phyloP scores from a whole-genome alignment of 106 monocot genomes.

The Posidonia australis region DNA sequence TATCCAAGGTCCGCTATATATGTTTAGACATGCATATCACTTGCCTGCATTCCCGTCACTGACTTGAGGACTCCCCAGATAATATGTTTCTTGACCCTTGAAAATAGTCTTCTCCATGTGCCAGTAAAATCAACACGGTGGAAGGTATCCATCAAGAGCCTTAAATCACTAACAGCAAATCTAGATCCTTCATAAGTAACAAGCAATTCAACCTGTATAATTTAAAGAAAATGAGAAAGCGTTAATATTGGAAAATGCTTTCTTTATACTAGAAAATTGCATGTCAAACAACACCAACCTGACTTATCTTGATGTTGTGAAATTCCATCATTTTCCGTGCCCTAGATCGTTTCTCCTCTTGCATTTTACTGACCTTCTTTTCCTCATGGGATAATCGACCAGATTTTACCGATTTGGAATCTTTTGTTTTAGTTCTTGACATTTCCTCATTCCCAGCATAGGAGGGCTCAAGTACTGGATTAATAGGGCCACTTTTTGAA shows the following conservation, averaged over 20 bases:
- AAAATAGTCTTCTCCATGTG: constrained; percentile 85
- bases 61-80: constrained; percentile 98
- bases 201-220: constrained; percentile 73
- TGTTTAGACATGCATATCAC: neutral
- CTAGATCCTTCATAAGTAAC: constrained; percentile 93
- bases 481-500: constrained; percentile 39
- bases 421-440: constrained; percentile 41
- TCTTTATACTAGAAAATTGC: neutral
- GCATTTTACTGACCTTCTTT: constrained; percentile 59
- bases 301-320: constrained; percentile 91
- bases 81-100: constrained; percentile 91
- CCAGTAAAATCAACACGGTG: constrained; percentile 89
- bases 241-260: neutral
- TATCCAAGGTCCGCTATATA: neutral
- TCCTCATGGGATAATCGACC: constrained; percentile 60
- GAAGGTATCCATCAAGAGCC: constrained; percentile 94
- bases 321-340: constrained; percentile 86
- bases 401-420: constrained; percentile 36
- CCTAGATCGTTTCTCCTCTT: constrained; percentile 72
- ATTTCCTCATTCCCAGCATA: constrained; percentile 23
- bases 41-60: constrained; percentile 97
- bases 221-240: neutral
- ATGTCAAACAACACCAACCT: constrained; percentile 38
- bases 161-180: constrained; percentile 80
- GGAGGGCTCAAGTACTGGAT: constrained; percentile 29